Conservation (phyloP, 495 filamentous ascomycete genomes). For the Xanthoparmelia taractica region DNA sequence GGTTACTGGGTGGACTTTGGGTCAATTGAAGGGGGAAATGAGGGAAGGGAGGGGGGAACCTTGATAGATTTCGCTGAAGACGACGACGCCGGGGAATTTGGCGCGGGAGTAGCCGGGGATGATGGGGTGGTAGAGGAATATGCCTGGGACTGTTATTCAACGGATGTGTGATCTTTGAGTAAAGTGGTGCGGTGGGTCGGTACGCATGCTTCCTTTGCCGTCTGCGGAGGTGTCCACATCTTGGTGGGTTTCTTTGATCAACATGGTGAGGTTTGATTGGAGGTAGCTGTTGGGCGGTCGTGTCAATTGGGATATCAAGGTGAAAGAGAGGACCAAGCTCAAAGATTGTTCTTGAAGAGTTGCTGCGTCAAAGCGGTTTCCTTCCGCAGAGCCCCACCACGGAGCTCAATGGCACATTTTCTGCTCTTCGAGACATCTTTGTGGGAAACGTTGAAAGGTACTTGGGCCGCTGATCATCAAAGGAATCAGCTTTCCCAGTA, state of each 20-base stretch:
- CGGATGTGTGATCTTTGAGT: background rate
- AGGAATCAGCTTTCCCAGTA: background rate
- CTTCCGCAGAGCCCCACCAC: constrained; percentile 4
- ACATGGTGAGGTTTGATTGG: constrained; percentile 40
- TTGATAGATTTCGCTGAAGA: constrained; percentile 97
- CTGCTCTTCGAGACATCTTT: background rate
- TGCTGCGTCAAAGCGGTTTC: background rate
- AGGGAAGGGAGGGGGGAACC: constrained; percentile 40
- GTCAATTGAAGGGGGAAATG: constrained; percentile 8
- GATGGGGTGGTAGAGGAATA: constrained; percentile 82
- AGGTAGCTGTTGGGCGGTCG: background rate
- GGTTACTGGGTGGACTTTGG: constrained; percentile 58
- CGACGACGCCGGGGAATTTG: constrained; percentile 80
- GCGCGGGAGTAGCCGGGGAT: constrained; percentile 81
- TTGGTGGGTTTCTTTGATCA: constrained; percentile 56
- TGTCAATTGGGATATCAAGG: background rate
- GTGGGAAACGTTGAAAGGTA: background rate
- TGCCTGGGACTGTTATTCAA: constrained; percentile 47
- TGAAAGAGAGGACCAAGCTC: background rate
- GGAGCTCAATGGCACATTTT: background rate
- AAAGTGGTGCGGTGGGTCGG: background rate
- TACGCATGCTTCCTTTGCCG: constrained; percentile 57
- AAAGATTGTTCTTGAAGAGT: background rate
- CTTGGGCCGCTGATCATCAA: background rate
- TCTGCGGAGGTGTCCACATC: constrained; percentile 62